Evolutionary conservation across 2,329 filamentous ascomycete species (phyloP).

Genomic region (Hymenoscyphus scutula): DNA sequence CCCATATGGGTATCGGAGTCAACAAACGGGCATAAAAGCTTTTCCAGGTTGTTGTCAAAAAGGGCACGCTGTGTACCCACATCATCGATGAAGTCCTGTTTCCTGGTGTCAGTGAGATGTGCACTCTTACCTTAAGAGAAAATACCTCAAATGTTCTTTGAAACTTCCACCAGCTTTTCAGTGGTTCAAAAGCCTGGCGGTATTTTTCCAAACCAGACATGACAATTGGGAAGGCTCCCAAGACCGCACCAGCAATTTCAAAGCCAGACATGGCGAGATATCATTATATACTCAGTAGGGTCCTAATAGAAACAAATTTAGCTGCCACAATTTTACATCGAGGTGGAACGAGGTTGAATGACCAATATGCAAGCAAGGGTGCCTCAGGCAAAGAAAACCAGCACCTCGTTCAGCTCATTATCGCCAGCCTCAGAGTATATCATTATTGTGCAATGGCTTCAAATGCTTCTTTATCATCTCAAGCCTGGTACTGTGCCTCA

Average conservation of each 20-base stretch:
- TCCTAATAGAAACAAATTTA: too few species aligned
- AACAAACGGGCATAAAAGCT: background rate
- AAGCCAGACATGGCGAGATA: slow-evolving; percentile 10
- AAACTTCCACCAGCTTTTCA: slow-evolving; percentile 14
- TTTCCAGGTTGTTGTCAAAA: slow-evolving; percentile 1
- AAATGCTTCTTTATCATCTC: background rate
- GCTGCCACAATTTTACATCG: too few species aligned
- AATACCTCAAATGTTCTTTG: slow-evolving; percentile 3
- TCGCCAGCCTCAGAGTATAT: too few species aligned
- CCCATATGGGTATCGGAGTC: background rate
- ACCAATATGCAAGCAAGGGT: too few species aligned
- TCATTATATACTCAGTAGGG: too few species aligned
- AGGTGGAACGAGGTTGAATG: too few species aligned
- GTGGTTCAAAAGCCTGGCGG: slow-evolving; percentile 11
- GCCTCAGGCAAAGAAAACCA: too few species aligned
- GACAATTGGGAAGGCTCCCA: slow-evolving; percentile 17
- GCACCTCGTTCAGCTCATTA: too few species aligned
- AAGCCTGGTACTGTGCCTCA: background rate
- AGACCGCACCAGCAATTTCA: slow-evolving; percentile 15
- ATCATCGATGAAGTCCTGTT: slow-evolving; percentile 1
- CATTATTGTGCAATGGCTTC: background rate
- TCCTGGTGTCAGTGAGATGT: background rate
- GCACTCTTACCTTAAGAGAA: background rate
- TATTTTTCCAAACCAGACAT: slow-evolving; percentile 17
- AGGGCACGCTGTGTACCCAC: background rate